Evolutionary conservation across 2,329 filamentous ascomycete species (phyloP).

Genomic region (Talaromyces islandicus): DNA sequence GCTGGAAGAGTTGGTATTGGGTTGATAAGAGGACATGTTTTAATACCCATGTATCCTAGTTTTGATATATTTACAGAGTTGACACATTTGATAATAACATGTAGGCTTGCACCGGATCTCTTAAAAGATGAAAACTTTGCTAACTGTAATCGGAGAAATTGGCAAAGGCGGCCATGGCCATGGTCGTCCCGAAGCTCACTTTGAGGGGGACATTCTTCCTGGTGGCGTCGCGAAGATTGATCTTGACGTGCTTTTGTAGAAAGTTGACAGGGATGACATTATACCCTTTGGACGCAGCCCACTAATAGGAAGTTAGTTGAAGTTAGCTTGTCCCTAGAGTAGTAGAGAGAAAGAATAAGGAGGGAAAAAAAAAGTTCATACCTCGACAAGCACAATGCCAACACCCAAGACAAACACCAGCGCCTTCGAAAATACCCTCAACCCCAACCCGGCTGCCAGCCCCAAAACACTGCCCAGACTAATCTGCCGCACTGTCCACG

Average conservation of each 20-base stretch:
- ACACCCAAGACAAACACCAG: constrained; percentile 39
- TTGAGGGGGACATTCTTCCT: constrained; percentile 40
- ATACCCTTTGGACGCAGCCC: constrained; percentile 42
- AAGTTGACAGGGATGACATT: constrained; percentile 37
- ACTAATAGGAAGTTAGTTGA: constrained; percentile 21
- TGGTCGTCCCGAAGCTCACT: constrained; percentile 40
- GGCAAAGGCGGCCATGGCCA: constrained; percentile 42
- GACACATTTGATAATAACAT: not conserved
- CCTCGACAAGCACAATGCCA: constrained; percentile 39
- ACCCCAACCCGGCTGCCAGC: constrained; percentile 35
- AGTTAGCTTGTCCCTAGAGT: not conserved
- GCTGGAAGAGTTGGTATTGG: constrained; percentile 63
- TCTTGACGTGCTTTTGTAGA: constrained; percentile 36
- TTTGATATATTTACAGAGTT: not conserved
- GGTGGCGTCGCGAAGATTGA: constrained; percentile 33
- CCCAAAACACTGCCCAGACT: constrained; percentile 42
- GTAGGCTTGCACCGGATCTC: not conserved
- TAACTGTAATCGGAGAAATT: constrained; percentile 25
- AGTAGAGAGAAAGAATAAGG: not conserved
- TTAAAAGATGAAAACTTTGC: not conserved
- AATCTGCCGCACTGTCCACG: constrained; percentile 37
- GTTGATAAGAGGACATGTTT: constrained; percentile 13
- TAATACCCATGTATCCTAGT: not conserved
- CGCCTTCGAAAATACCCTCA: constrained; percentile 40
- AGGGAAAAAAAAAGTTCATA: constrained; percentile 16